Base-by-base conservation (phyloP, 164 flowering plant genomes). In the Cinnamomum micranthum region DNA sequence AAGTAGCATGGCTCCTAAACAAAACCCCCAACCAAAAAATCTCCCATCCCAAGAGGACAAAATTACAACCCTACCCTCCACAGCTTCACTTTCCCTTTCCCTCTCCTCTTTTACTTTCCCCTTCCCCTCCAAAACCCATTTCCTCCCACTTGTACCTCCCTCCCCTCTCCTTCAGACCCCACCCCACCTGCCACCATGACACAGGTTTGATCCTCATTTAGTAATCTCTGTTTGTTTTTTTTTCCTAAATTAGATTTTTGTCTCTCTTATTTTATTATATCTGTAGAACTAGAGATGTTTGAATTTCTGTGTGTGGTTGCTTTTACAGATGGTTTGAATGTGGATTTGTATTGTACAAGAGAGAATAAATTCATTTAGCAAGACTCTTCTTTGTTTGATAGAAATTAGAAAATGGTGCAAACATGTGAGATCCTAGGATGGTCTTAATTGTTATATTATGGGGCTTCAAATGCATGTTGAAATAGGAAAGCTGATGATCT, bases 51-150 rank as follows among this genome's bases (percentile, higher is more conserved):
- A 81, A 24, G 73, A 78, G 41, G 78, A 31, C 33, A 31, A 82
- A 55, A 79, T 76, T 60, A 77, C 82, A 60, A 70, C 72, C 23
- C 65, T 7, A 51, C 72, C 58, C 31, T 2, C 87, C 28, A 76
- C 84, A 10, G 87, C 87, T 70, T 90, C 96, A 7, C 74, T 91
- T 69, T 82, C 96, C 23, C 86, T 90, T 28, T 86, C 95, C 59
- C 86, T 89, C 77, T 86, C 65, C 85, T 85, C 33, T 31, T 31
- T 4, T 31, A n/a, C 70, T 86, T 81, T 74, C 81, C 67, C 84
- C 84, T 83, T 76, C 33, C 83, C 81, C 75, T 70, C 35, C 24
- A 14, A 28, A 31, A 31, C 33, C 33, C 33, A 31, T 31, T 31
- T 31, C 33, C 33, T 31, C 33, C 33, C 33, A 31, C 10, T 28